phyloP scores from a whole-genome alignment of 2,329 filamentous ascomycete genomes.

The Reticulascus tulasneorum region DNA sequence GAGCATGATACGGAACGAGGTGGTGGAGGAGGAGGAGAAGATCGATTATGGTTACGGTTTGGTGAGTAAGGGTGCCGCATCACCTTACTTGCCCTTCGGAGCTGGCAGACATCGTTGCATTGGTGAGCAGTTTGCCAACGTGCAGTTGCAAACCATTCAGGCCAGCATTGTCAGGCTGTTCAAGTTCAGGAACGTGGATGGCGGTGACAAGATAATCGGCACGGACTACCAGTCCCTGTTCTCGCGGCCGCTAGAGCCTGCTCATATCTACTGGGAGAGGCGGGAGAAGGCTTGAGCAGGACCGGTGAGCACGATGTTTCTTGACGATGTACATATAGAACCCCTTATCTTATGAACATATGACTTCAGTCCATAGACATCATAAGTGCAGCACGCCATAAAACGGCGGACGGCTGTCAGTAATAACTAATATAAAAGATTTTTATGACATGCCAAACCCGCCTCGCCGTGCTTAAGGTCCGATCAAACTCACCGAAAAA shows the following conservation, averaged over 20 bases:
- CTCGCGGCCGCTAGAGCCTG: constrained; percentile 67
- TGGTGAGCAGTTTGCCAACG: constrained; percentile 92
- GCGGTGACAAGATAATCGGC: constrained; percentile 63
- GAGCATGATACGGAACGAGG: constrained; percentile 37
- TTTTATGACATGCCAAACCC: constrained; percentile 10
- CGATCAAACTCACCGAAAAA: no score
- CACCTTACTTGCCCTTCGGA: constrained; percentile 90
- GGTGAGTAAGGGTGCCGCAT: constrained; percentile 84
- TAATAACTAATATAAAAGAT: constrained; percentile 13
- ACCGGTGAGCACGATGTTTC: no score
- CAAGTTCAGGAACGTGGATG: constrained; percentile 73
- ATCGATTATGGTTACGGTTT: constrained; percentile 92
- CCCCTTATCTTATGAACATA: no score
- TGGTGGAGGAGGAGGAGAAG: constrained; percentile 64
- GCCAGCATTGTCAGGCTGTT: constrained; percentile 73
- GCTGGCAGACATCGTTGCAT: constrained; percentile 92
- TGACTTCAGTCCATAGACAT: constrained; percentile 10
- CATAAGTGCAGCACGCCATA: constrained; percentile 8
- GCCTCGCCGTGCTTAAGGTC: no score
- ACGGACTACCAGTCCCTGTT: constrained; percentile 70
- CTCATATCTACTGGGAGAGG: constrained; percentile 71
- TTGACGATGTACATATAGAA: background rate
- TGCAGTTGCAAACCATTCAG: constrained; percentile 83
- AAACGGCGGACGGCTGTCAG: constrained; percentile 2
- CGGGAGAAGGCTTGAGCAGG: constrained; percentile 43